Conservation (phyloP, 140 eudicot genomes). For the Stevia rebaudiana region DNA sequence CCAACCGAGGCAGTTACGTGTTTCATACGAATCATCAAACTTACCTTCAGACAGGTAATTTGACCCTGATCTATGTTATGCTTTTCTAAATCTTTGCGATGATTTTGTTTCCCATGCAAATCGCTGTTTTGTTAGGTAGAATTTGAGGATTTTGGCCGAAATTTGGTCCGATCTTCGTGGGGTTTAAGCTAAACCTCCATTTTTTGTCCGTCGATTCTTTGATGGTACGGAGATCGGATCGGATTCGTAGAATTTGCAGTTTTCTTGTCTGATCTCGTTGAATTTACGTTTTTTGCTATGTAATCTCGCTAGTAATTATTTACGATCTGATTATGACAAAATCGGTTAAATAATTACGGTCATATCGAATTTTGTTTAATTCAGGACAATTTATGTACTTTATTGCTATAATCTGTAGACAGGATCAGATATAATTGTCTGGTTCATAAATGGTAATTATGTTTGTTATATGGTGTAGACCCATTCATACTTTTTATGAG, state of each 20-base stretch:
- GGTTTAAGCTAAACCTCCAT: slow-evolving; percentile 18
- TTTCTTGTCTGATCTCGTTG: slow-evolving; percentile 18
- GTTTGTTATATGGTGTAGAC: neutral
- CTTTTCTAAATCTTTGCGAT: neutral
- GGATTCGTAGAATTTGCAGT: slow-evolving; percentile 9
- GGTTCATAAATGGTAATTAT: slow-evolving; percentile 7
- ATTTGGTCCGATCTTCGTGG: slow-evolving; percentile 35
- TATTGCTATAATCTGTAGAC: slow-evolving; percentile 5
- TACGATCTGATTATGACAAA: slow-evolving; percentile 13
- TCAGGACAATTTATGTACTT: slow-evolving; percentile 12
- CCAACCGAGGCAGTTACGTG: slow-evolving; percentile 23
- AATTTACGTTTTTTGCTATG: slow-evolving; percentile 8
- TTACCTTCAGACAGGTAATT: slow-evolving; percentile 22
- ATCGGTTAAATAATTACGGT: neutral
- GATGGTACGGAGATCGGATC: slow-evolving; percentile 27
- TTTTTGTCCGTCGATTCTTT: neutral
- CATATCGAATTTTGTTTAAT: slow-evolving; percentile 1
- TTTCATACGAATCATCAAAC: slow-evolving; percentile 21
- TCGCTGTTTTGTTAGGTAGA: slow-evolving; percentile 13
- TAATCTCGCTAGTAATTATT: neutral
- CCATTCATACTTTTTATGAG: neutral
- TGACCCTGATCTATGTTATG: slow-evolving; percentile 5
- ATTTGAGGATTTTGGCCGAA: slow-evolving; percentile 5
- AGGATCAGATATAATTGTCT: neutral
- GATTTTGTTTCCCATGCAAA: slow-evolving; percentile 15